Percentiles rank a stretch among this genome's conserved stretches.
phyloP scores from a whole-genome alignment of 2,329 filamentous ascomycete genomes.

The Scedosporium aurantiacum region DNA sequence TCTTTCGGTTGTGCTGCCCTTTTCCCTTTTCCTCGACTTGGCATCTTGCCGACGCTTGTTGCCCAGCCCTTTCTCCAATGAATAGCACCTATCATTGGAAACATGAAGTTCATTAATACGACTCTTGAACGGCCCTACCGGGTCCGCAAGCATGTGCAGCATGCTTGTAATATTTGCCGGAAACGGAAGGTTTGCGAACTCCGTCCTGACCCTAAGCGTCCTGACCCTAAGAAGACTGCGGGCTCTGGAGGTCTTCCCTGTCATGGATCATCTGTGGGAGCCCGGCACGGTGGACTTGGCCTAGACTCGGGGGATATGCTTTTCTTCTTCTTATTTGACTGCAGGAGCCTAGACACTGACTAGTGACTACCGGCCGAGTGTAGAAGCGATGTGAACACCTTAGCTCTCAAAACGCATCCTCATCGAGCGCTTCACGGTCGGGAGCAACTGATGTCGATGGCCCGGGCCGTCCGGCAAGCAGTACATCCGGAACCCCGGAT shows the following conservation, averaged over 20 bases:
- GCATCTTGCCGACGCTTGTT: too few relatives aligned
- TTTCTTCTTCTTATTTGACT: neutral
- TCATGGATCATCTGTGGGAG: too few relatives aligned
- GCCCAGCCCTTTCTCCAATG: too few relatives aligned
- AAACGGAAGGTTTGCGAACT: conserved; percentile 9
- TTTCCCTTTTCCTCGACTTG: too few relatives aligned
- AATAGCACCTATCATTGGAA: too few relatives aligned
- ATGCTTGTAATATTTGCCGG: conserved; percentile 11
- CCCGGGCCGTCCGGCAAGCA: neutral
- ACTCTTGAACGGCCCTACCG: conserved; percentile 6
- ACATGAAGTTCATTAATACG: conserved; percentile 11
- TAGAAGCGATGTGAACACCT: conserved; percentile 12
- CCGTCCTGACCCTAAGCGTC: neutral
- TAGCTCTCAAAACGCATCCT: neutral
- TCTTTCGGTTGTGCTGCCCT: too few relatives aligned
- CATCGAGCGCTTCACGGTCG: neutral
- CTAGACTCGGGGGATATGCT: neutral
- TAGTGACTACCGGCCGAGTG: neutral
- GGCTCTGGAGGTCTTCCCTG: too few relatives aligned
- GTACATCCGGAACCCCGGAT: neutral
- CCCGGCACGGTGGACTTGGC: too few relatives aligned
- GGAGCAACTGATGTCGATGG: neutral
- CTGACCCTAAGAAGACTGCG: neutral
- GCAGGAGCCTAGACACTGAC: neutral
- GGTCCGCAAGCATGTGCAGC: conserved; percentile 10